phyloP scores from a whole-genome alignment of 192 early-diverging fungal species.

The Chytriomyces hyalinus region DNA sequence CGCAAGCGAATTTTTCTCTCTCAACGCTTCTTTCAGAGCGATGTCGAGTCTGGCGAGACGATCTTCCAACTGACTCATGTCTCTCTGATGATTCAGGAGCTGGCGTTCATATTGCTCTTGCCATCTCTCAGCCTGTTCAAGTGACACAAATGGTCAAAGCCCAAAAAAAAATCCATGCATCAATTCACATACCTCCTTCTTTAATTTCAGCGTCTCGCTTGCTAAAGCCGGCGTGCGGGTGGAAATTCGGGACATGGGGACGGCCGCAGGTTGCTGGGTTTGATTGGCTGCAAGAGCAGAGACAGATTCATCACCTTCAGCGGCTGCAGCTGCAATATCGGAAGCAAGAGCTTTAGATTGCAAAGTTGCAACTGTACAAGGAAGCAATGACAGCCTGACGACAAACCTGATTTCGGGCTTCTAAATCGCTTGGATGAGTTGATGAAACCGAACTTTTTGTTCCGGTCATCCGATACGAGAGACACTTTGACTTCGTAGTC shows the following conservation, averaged over 20 bases:
- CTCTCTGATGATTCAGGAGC: conserved; percentile 17
- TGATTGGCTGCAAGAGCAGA: too few species aligned
- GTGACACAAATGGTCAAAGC: neutral
- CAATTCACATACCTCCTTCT: neutral
- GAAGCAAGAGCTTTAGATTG: too few species aligned
- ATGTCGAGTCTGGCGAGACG: conserved; percentile 23
- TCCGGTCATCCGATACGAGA: conserved; percentile 26
- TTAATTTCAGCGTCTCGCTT: neutral
- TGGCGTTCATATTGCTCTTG: conserved; percentile 30
- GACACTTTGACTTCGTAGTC: conserved; percentile 24
- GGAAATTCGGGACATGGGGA: too few species aligned
- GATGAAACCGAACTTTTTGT: conserved; percentile 27
- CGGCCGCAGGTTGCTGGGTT: too few species aligned
- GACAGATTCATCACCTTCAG: too few species aligned
- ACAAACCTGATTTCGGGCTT: conserved; percentile 3
- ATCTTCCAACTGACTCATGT: conserved; percentile 22
- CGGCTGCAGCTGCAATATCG: too few species aligned
- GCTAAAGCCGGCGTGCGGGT: neutral
- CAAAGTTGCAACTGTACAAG: too few species aligned
- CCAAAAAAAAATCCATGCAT: neutral
- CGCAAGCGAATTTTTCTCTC: conserved; percentile 22
- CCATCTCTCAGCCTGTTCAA: conserved; percentile 32
- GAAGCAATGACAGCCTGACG: neutral
- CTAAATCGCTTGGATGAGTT: conserved; percentile 16
- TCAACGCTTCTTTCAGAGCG: conserved; percentile 5